Percentiles rank a stretch among this genome's conserved stretches.
These are phyloP conservation scores for Trichoderma sp. DNA, from an alignment of 2,329 filamentous ascomycete genomes.

Conservation along the genomic window DNA sequence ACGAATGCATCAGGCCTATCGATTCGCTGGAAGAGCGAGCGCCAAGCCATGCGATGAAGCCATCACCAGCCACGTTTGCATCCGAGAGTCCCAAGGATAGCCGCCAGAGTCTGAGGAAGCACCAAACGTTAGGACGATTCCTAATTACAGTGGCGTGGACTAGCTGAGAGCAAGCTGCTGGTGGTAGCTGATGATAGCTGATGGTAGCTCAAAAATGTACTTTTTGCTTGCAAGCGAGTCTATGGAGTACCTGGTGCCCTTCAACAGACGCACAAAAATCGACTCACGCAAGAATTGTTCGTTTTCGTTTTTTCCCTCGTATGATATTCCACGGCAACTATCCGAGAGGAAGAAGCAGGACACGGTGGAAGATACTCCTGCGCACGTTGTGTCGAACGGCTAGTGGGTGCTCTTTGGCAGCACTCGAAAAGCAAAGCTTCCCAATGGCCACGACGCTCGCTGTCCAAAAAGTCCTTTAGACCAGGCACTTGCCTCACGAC, in stretches of 20 bases:
- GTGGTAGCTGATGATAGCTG: too few species aligned
- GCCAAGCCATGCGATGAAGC: conserved; percentile 19
- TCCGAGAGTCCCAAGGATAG: not conserved
- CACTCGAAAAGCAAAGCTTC: not conserved
- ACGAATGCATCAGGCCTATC: conserved; percentile 20
- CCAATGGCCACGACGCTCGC: not conserved
- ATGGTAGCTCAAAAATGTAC: too few species aligned
- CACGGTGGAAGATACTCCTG: not conserved
- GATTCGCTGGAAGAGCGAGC: conserved; percentile 26
- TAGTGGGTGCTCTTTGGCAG: not conserved
- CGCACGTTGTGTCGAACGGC: not conserved
- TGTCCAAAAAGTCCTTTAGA: not conserved
- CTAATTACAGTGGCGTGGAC: too few species aligned
- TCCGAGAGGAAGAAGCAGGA: not conserved
- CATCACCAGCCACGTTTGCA: not conserved
- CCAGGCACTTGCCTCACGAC: not conserved
- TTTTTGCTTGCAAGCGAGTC: too few species aligned
- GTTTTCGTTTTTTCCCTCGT: not conserved
- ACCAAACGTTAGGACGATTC: not conserved
- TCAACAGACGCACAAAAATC: not conserved
- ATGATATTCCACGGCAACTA: not conserved
- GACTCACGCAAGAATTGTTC: too few species aligned
- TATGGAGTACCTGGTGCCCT: not conserved
- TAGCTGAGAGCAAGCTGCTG: too few species aligned
- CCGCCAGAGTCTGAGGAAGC: not conserved